These are phyloP conservation scores for Penicillium vulpinum DNA, from an alignment of 2,329 filamentous ascomycete genomes.

Conservation along the genomic window DNA sequence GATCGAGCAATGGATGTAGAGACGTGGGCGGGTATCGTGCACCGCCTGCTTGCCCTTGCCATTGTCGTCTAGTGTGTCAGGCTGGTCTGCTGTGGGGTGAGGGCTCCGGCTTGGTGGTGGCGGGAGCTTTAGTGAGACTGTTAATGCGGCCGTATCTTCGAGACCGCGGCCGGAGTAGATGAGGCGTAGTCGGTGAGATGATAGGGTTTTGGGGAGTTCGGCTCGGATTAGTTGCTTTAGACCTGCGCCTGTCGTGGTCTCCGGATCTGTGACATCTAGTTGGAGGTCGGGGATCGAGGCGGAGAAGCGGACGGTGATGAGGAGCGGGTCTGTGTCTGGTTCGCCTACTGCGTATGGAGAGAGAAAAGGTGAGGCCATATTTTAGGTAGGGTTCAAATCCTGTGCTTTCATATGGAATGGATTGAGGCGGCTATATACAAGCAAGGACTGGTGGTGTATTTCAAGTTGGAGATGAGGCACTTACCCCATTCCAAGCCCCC, in stretches of 20 bases:
- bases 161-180: constrained; percentile 89
- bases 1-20: constrained; percentile 94
- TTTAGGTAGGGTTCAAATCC: constrained; percentile 2
- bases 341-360: constrained; percentile 15
- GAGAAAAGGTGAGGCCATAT: constrained; percentile 20
- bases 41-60: constrained; percentile 69
- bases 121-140: constrained; percentile 65
- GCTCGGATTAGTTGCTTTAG: constrained; percentile 80
- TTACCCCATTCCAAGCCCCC: constrained; percentile 7
- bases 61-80: constrained; percentile 17
- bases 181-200: constrained; percentile 74
- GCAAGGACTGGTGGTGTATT: not conserved
- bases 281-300: constrained; percentile 79
- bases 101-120: constrained; percentile 53
- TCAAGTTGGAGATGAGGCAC: constrained; percentile 3
- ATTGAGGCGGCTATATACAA: not conserved
- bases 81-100: constrained; percentile 17
- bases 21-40: constrained; percentile 53
- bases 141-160: constrained; percentile 68
- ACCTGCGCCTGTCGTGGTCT: constrained; percentile 69
- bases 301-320: constrained; percentile 88
- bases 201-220: constrained; percentile 63
- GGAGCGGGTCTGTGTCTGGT: constrained; percentile 48
- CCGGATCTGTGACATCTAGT: constrained; percentile 70
- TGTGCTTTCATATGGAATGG: not conserved